phyloP scores from a whole-genome alignment of 345 rosid species.

The Punica granatum region DNA sequence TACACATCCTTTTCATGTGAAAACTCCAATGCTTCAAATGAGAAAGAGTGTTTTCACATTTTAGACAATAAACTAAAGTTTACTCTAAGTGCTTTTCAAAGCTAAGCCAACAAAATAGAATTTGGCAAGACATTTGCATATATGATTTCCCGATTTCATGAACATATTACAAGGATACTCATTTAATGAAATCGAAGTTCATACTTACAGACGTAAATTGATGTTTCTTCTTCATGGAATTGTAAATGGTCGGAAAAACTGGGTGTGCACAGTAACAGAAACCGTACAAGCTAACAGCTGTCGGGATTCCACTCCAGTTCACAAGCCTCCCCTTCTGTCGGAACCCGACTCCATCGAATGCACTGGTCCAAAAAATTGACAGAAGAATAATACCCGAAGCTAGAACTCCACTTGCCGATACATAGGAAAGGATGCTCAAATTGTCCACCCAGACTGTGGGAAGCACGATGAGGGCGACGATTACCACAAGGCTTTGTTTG shows the following conservation, averaged over 20 bases:
- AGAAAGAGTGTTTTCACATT: too few relatives aligned
- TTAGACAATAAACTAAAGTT: too few relatives aligned
- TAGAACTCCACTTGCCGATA: slow-evolving; percentile 84
- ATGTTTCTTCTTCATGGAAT: slow-evolving; percentile 65
- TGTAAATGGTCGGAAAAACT: slow-evolving; percentile 75
- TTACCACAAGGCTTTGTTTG: slow-evolving; percentile 47
- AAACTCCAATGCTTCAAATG: too few relatives aligned
- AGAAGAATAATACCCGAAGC: slow-evolving; percentile 65
- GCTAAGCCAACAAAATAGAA: too few relatives aligned
- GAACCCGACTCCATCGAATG: slow-evolving; percentile 66
- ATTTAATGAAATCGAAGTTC: background rate
- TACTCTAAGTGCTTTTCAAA: too few relatives aligned
- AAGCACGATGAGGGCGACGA: slow-evolving; percentile 57
- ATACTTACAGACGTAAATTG: slow-evolving; percentile 74
- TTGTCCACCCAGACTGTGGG: slow-evolving; percentile 84
- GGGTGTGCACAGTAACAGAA: slow-evolving; percentile 96
- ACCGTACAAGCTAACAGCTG: slow-evolving; percentile 76
- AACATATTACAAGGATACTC: too few relatives aligned
- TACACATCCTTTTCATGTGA: too few relatives aligned
- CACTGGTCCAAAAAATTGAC: slow-evolving; percentile 67
- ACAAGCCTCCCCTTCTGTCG: slow-evolving; percentile 34
- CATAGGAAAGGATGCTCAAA: slow-evolving; percentile 64
- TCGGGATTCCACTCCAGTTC: slow-evolving; percentile 50
- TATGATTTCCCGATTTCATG: background rate
- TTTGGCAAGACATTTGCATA: background rate